Conservation (phyloP, 2,329 filamentous ascomycete genomes). For the Colletotrichum abscissum region DNA sequence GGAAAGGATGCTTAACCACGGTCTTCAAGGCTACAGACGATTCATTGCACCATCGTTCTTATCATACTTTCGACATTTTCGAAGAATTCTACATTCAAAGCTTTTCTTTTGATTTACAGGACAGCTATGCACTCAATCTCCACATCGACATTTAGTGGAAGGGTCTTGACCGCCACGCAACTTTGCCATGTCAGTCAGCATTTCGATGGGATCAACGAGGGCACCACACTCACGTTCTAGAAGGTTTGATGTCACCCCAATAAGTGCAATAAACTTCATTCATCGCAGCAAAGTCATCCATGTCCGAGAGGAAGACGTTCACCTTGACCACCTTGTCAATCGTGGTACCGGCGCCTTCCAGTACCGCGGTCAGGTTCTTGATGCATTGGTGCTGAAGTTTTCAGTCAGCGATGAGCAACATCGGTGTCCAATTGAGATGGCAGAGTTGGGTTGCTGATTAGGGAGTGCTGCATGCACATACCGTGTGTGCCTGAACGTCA, state of each 20-base stretch:
- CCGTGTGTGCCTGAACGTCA: conserved; percentile 73
- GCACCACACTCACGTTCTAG: conserved; percentile 50
- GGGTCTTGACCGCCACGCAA: conserved; percentile 49
- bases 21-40: too few relatives aligned
- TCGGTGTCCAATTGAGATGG: background rate
- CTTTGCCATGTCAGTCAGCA: conserved; percentile 29
- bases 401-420: conserved; percentile 13
- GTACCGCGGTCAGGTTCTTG: conserved; percentile 76
- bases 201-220: fast-evolving
- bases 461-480: conserved; percentile 39
- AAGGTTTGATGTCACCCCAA: conserved; percentile 66
- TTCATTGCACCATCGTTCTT: too few relatives aligned
- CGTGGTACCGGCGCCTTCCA: conserved; percentile 74
- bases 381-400: conserved; percentile 67
- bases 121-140: conserved; percentile 50
- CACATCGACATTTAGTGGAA: conserved; percentile 46
- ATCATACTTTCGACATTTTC: too few relatives aligned
- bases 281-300: conserved; percentile 81
- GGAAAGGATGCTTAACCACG: too few relatives aligned
- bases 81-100: too few relatives aligned
- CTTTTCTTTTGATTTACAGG: conserved; percentile 23
- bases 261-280: conserved; percentile 79
- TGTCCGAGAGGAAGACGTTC: conserved; percentile 77
- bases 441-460: background rate
- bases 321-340: conserved; percentile 78